Base-by-base conservation (phyloP, 495 filamentous ascomycete genomes). In the Penicillium fimorum region DNA sequence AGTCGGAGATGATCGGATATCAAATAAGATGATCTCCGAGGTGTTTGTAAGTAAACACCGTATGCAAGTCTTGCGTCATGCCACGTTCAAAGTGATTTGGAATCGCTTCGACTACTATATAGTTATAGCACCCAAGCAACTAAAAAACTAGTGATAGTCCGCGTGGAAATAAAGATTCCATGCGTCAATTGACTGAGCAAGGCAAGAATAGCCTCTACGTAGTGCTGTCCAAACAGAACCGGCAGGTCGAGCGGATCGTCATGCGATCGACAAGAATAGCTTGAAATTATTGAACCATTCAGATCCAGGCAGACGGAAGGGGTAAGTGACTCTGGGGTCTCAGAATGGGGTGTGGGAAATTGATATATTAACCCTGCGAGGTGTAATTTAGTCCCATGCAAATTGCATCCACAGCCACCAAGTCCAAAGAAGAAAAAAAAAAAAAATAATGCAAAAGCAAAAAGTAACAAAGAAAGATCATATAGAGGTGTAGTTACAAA, bases 351-450 rank as follows among this genome's bases (percentile, higher is more conserved):
- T 40, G 37, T 33, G 24, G 50, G n/a, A 29, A 43, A 37, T 54
- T n/a, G 53, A 55, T 55, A 44, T 42, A 33, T 42, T 35, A 32
- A 47, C 45, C 44, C n/a, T 47, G n/a, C 12, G 25, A 42, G 42
- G 4, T 45, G 7, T 51, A 29, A 41, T 40, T 24, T 20, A 6
- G 3, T n/a, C 35, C 12, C 12, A 15, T 37, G 35, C 15, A 38
- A 38, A 38, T 17, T 37, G 27, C n/a, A 30, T n/a, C 42, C 43
- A 29, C 27, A 9, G 11, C 41, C 40, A 42, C 40, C 18, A 18
- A 24, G 32, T 22, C 12, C 44, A 12, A 24, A 15, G 27, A 8
- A 42, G 13, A 15, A 12, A 45, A 22, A 2, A 20, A 53, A 46
- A 11, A 38, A 17, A 30, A 50, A 22, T 25, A 44, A 43, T n/a